Evolutionary conservation across 805 yeast genomes (phyloP).

Genomic region (Monosporozyma aquatica): DNA sequence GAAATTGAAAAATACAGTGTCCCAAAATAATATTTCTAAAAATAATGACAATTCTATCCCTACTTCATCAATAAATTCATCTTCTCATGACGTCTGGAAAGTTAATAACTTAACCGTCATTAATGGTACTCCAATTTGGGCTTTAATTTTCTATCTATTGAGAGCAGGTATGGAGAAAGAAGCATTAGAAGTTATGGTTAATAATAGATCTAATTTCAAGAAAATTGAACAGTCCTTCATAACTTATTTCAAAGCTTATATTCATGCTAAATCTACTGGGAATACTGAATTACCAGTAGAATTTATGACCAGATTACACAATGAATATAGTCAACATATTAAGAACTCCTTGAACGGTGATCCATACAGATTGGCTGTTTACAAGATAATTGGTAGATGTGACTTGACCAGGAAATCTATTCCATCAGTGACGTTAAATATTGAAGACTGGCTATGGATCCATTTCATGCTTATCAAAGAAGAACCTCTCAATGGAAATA

Average conservation of each 20-base stretch:
- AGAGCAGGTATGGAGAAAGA: constrained; percentile 78
- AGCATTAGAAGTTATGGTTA: constrained; percentile 58
- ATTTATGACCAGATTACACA: constrained; percentile 55
- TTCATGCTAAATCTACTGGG: constrained; percentile 32
- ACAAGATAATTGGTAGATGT: constrained; percentile 89
- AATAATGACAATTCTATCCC: not conserved
- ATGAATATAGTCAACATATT: constrained; percentile 80
- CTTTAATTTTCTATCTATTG: constrained; percentile 70
- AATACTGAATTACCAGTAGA: constrained; percentile 54
- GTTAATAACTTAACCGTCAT: constrained; percentile 50
- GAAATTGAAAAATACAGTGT: constrained; percentile 34
- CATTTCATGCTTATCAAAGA: constrained; percentile 73
- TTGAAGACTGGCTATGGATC: constrained; percentile 97
- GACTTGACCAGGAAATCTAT: constrained; percentile 57
- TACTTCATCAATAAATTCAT: not conserved
- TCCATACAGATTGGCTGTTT: constrained; percentile 84
- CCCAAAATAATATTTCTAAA: constrained; percentile 1
- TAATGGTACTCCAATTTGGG: constrained; percentile 93
- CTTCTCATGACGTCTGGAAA: constrained; percentile 38
- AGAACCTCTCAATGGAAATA: constrained; percentile 11
- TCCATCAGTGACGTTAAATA: constrained; percentile 62
- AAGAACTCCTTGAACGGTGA: constrained; percentile 62
- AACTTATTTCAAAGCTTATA: constrained; percentile 63
- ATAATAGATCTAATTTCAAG: constrained; percentile 63
- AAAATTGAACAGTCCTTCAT: constrained; percentile 83